Percentiles rank a stretch among this genome's conserved stretches.
phyloP scores from a whole-genome alignment of 2,329 filamentous ascomycete species.

The Pseudogymnoascus sp. region DNA sequence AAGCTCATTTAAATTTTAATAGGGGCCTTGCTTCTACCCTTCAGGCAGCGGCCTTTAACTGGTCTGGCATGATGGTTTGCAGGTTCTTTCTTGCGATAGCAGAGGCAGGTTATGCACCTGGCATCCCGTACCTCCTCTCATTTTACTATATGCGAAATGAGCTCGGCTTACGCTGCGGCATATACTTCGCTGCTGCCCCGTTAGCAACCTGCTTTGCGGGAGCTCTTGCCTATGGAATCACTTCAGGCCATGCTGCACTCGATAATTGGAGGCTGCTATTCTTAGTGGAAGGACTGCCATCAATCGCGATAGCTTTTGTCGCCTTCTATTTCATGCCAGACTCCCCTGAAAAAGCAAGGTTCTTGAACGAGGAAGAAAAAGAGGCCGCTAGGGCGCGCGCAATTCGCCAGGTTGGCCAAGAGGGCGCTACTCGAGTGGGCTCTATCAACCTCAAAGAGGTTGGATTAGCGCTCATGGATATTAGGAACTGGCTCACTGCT shows the following conservation, averaged over 20 bases:
- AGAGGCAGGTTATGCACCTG: slow-evolving; percentile 38
- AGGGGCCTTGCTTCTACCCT: slow-evolving; percentile 25
- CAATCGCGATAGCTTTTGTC: slow-evolving; percentile 45
- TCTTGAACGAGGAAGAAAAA: slow-evolving; percentile 38
- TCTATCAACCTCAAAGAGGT: slow-evolving; percentile 41
- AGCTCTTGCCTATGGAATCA: slow-evolving; percentile 62
- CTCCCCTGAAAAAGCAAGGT: slow-evolving; percentile 44
- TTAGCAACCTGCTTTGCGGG: slow-evolving; percentile 65
- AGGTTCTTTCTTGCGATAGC: slow-evolving; percentile 38
- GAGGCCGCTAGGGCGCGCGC: slow-evolving; percentile 46
- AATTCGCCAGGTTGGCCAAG: slow-evolving; percentile 46
- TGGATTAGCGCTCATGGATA: slow-evolving; percentile 39
- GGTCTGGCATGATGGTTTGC: slow-evolving; percentile 33
- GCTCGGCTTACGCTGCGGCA: slow-evolving; percentile 62
- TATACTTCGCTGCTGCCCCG: slow-evolving; percentile 61
- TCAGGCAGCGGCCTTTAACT: slow-evolving; percentile 31
- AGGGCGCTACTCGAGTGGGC: slow-evolving; percentile 42
- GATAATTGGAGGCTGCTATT: slow-evolving; percentile 59
- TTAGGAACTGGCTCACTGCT: slow-evolving; percentile 43
- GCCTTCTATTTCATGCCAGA: slow-evolving; percentile 51
- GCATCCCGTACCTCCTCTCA: slow-evolving; percentile 38
- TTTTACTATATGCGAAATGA: slow-evolving; percentile 49
- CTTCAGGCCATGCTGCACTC: slow-evolving; percentile 50
- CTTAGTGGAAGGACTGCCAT: slow-evolving; percentile 59
- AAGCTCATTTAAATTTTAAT: background rate